Conservation (phyloP, 805 yeast genomes). For the Saccharomyces kudriavzevii region DNA sequence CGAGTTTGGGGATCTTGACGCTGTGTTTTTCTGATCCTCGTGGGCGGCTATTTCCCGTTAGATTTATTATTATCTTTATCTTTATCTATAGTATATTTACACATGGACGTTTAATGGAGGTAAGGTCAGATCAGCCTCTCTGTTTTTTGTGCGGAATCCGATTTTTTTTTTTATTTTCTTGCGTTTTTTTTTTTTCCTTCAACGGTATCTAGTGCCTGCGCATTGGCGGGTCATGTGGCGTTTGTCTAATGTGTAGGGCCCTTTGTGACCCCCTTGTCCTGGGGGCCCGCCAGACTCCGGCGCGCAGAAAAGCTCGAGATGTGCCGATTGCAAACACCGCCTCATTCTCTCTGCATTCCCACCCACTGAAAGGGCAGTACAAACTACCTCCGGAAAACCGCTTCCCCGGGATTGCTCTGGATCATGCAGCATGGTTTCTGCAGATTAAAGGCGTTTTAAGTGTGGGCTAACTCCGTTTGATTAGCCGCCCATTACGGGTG, state of each 20-base stretch:
- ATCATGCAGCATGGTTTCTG: background rate
- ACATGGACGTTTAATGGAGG: background rate
- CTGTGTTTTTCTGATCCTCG: conserved; percentile 27
- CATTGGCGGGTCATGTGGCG: background rate
- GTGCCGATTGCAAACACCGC: background rate
- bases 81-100: background rate
- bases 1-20: conserved; percentile 31
- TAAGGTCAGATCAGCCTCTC: background rate
- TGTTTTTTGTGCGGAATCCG: background rate
- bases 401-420: background rate
- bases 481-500: background rate
- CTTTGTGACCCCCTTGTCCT: background rate
- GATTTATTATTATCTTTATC: background rate
- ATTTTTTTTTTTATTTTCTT: background rate
- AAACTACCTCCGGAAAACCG: background rate
- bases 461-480: background rate
- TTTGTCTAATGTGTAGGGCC: background rate
- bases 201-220: background rate
- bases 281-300: background rate
- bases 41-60: background rate
- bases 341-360: background rate
- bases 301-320: background rate
- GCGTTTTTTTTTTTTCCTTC: background rate
- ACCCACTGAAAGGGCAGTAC: background rate
- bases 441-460: background rate